Percentiles rank a stretch among this genome's conserved stretches.
Evolutionary conservation across 495 filamentous ascomycete genomes (phyloP).

Genomic region (Xylaria intraflava): DNA sequence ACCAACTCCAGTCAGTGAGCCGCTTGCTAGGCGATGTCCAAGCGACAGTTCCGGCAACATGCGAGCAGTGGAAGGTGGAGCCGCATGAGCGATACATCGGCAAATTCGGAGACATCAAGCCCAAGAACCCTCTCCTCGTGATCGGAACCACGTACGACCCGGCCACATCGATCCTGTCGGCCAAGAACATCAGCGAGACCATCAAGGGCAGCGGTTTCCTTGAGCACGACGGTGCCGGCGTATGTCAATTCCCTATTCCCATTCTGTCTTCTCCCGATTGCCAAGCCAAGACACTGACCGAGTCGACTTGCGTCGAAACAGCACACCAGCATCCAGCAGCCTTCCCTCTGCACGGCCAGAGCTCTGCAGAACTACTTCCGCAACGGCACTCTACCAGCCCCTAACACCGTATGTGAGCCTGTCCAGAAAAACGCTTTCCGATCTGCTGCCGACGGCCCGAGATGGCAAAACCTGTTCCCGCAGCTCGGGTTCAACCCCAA

Average conservation of each 20-base stretch:
- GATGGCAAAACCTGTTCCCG: conserved; percentile 15
- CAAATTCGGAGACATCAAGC: conserved; percentile 34
- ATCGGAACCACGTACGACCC: conserved; percentile 39
- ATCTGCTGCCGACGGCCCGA: conserved; percentile 3
- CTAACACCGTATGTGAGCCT: conserved; percentile 36
- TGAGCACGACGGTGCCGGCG: conserved; percentile 48
- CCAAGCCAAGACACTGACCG: background rate
- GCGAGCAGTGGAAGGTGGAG: conserved; percentile 39
- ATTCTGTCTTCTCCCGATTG: background rate
- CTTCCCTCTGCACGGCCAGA: conserved; percentile 43
- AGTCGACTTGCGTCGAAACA: conserved; percentile 13
- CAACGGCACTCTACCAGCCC: conserved; percentile 37
- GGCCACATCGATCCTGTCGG: conserved; percentile 39
- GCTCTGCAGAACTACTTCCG: conserved; percentile 43
- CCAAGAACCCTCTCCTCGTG: conserved; percentile 39
- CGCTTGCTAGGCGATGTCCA: conserved; percentile 14
- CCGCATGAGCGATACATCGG: conserved; percentile 38
- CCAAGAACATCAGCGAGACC: conserved; percentile 41
- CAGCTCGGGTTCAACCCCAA: background rate
- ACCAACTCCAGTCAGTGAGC: conserved; percentile 2
- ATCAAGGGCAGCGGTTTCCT: conserved; percentile 50
- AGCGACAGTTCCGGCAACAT: conserved; percentile 19
- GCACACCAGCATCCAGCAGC: conserved; percentile 43
- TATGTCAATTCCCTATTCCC: conserved; percentile 27
- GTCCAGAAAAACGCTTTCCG: conserved; percentile 4